Evolutionary conservation across 768 basidiomycete genomes (phyloP), one percentile per base, ranked within the genome.

Genomic region (Kwoniella botswanensis): DNA sequence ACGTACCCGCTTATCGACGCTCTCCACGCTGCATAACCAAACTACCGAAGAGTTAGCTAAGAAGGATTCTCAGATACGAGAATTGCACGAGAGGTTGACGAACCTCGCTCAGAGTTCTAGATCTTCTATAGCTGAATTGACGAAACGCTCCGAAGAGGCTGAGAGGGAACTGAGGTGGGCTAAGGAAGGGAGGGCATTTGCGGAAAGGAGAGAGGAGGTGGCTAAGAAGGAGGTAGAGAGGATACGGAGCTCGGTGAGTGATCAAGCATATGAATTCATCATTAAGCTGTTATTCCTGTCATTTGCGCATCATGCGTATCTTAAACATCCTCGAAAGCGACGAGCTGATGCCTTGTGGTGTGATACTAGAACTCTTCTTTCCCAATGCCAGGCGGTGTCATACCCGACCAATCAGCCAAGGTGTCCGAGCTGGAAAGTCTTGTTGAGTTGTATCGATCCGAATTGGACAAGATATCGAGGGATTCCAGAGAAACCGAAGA

Each of bases 91-190:
- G 3, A 69, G 79, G 18, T 60, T 77, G 2, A 63, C 72, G 9
- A 65, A 73, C n/a, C 63, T 79, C 17, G 64, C 73, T 12, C 57
- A 73, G 1, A 72, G 71, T 22, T 71, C 75, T 21, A 24, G 67
- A 21, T 24, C 44, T 2, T 69, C 57, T 60, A 71, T 81, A 35
- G 50, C 67, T 18, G 71, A 77, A 54, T 52, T 79, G 43, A 73
- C 67, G 12, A 71, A 68, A 44, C 67, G 71, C 18, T 26, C 64
- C 21, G 67, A 73, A 26, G 77, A 75, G 26, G 71, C 74, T n/a
- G 79, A 81, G 71, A 68, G 82, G 26, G 79, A 82, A 50, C 43
- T 72, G 26, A 64, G 82, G 22, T 83, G 82, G 82, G 81, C 81
- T 4, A 79, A 76, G 35, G 81, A 81, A 50, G 79, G 79, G 2